A percentile compares a stretch with the other conserved stretches of the same genome.
Conservation (phyloP, 78 protist genomes). For the Protostelium mycophagum region DNA sequence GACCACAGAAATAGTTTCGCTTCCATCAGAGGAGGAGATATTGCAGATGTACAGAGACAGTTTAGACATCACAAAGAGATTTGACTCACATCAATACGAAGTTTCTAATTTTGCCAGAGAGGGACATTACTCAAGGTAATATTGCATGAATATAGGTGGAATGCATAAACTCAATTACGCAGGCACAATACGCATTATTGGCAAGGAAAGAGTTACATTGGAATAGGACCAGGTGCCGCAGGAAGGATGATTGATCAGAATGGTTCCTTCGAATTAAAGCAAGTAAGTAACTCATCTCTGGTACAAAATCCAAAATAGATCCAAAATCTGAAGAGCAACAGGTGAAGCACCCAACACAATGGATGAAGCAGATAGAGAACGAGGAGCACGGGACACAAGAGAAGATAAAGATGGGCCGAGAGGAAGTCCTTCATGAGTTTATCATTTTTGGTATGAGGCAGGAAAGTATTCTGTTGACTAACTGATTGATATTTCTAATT, state of each 20-base stretch:
- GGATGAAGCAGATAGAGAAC: background rate
- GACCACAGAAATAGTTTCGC: background rate
- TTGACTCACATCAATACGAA: constrained; percentile 37
- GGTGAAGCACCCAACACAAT: background rate
- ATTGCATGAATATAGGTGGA: too few species aligned
- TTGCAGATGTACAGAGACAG: constrained; percentile 21
- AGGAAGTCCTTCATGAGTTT: background rate
- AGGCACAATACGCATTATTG: constrained; percentile 54
- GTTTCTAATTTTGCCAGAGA: constrained; percentile 14
- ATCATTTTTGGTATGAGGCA: background rate
- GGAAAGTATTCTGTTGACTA: background rate
- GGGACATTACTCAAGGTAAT: background rate
- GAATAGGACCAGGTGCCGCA: constrained; percentile 65
- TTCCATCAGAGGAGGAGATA: constrained; percentile 10
- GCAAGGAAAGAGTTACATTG: constrained; percentile 63
- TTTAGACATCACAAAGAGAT: background rate
- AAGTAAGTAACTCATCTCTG: background rate
- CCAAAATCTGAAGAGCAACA: background rate
- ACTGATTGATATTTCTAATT: background rate
- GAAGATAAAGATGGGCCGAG: background rate
- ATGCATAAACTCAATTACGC: too few species aligned
- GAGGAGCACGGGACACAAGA: background rate
- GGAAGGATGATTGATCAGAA: background rate
- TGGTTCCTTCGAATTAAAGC: background rate
- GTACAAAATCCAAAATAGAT: background rate